Evolutionary conservation across 2,329 filamentous ascomycete genomes (phyloP).

Genomic region (Trichoderma polysporum): DNA sequence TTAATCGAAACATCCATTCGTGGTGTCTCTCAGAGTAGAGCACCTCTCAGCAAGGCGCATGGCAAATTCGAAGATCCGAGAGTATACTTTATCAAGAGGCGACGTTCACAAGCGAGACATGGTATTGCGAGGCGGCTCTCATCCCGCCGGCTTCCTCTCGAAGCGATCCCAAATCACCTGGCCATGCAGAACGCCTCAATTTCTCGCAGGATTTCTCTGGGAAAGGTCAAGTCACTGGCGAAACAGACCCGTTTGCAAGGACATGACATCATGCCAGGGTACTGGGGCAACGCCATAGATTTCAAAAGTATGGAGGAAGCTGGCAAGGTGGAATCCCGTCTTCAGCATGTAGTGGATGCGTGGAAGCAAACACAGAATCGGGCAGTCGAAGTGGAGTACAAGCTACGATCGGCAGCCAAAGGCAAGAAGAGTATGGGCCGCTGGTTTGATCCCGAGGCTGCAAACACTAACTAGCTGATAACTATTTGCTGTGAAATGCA

Average conservation of each 20-base stretch:
- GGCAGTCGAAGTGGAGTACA: conserved; percentile 29
- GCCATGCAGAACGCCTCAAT: conserved; percentile 24
- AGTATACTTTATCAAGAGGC: conserved; percentile 26
- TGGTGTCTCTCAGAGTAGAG: not conserved
- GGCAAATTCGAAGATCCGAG: conserved; percentile 22
- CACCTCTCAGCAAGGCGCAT: too few species aligned
- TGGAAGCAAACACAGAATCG: conserved; percentile 26
- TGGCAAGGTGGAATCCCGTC: conserved; percentile 24
- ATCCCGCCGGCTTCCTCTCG: conserved; percentile 30
- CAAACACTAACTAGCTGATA: not conserved
- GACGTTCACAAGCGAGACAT: conserved; percentile 23
- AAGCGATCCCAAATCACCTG: conserved; percentile 26
- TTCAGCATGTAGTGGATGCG: conserved; percentile 25
- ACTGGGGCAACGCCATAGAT: conserved; percentile 21
- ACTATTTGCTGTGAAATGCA: not conserved
- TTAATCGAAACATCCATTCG: not conserved
- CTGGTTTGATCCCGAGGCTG: not conserved
- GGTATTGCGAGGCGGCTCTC: conserved; percentile 26
- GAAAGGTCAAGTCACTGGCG: not conserved
- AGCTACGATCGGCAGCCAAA: conserved; percentile 28
- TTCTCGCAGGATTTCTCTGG: not conserved
- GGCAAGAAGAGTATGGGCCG: conserved; percentile 28
- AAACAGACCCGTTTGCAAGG: not conserved
- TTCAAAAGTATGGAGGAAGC: conserved; percentile 30
- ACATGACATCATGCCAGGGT: not conserved